phyloP scores from a whole-genome alignment of 805 yeast genomes.

The Debaryomyces castellii region DNA sequence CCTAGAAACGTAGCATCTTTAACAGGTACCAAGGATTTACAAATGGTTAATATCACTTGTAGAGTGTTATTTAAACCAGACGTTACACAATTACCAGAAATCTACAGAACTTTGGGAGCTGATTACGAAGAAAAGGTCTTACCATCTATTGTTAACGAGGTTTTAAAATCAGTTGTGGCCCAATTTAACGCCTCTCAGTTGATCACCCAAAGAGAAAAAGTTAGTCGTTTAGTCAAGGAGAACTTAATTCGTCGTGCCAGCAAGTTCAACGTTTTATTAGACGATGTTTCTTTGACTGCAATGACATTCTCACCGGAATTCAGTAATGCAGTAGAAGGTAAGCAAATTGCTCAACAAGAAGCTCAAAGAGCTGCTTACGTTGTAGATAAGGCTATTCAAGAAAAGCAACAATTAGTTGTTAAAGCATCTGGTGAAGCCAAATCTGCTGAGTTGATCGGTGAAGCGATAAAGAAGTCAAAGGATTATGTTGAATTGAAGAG shows the following conservation, averaged over 20 bases:
- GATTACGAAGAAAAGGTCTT: constrained; percentile 97
- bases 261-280: constrained; percentile 81
- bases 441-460: constrained; percentile 98
- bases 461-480: constrained; percentile 92
- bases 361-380: constrained; percentile 98
- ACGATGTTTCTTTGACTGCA: constrained; percentile 93
- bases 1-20: constrained; percentile 95
- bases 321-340: constrained; percentile 96
- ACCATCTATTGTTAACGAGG: constrained; percentile 98
- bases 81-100: constrained; percentile 70
- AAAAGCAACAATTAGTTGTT: constrained; percentile 94
- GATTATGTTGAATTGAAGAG: constrained; percentile 97
- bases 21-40: constrained; percentile 97
- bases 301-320: constrained; percentile 99
- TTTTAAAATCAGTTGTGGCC: constrained; percentile 93
- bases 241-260: constrained; percentile 87
- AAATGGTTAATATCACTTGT: constrained; percentile 99
- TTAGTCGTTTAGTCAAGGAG: constrained; percentile 87
- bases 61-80: constrained; percentile 93
- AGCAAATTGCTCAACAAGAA: constrained; percentile 99
- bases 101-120: constrained; percentile 87
- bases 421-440: constrained; percentile 98
- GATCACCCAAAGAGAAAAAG: constrained; percentile 98
- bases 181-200: constrained; percentile 98
- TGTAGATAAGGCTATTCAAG: constrained; percentile 96